Evolutionary conservation across 1,284 basidiomycete genomes (phyloP).

Genomic region (Cryptococcus jaspeensis): DNA sequence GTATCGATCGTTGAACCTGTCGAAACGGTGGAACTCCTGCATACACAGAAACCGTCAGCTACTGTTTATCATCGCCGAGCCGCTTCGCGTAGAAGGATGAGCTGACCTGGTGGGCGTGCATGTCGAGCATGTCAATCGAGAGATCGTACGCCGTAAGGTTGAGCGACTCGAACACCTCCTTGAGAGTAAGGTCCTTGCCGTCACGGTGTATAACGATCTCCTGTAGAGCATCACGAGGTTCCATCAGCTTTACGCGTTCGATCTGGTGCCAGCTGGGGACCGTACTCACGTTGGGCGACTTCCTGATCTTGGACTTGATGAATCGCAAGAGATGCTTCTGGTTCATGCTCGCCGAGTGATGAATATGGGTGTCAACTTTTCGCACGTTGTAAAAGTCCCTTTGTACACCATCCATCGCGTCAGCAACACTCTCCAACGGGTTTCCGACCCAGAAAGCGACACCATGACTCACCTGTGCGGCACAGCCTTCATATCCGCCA

Average conservation of each 20-base stretch:
- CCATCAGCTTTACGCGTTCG: no score
- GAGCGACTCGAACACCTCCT: slow-evolving; percentile 92
- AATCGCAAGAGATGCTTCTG: slow-evolving; percentile 99
- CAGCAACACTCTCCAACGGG: neutral
- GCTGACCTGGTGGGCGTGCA: slow-evolving; percentile 89
- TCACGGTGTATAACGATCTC: slow-evolving; percentile 96
- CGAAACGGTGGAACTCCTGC: slow-evolving; percentile 86
- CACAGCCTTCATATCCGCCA: slow-evolving; percentile 93
- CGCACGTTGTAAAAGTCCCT: slow-evolving; percentile 99
- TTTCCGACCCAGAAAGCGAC: neutral
- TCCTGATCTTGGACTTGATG: slow-evolving; percentile 86
- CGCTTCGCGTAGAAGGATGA: neutral
- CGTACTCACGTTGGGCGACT: slow-evolving; percentile 53
- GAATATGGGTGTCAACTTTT: slow-evolving; percentile 98
- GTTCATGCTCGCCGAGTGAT: slow-evolving; percentile 99
- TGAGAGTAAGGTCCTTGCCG: slow-evolving; percentile 80
- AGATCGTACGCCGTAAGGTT: slow-evolving; percentile 96
- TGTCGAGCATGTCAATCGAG: slow-evolving; percentile 97
- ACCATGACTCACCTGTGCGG: slow-evolving; percentile 61
- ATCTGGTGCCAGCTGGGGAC: neutral
- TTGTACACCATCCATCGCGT: neutral
- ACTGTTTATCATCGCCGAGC: neutral
- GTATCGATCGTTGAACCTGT: slow-evolving; percentile 75
- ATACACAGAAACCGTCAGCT: neutral
- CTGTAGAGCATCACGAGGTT: slow-evolving; percentile 52